Conservation (phyloP, 2,329 filamentous ascomycete genomes). For the Phyllosticta citriasiana region DNA sequence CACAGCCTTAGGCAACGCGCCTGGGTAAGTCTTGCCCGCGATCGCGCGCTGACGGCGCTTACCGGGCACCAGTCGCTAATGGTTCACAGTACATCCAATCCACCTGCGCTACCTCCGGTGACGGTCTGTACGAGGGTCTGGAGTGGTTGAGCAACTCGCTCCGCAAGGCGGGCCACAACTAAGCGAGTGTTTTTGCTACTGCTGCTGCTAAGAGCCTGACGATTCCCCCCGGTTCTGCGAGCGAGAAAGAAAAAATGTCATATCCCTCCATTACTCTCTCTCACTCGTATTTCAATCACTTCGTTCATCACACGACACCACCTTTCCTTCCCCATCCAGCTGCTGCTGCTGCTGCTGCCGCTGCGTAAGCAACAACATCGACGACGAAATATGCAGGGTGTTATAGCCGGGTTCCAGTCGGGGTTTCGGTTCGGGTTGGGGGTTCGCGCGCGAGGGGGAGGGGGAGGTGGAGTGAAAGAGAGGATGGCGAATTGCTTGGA, state of each 20-base stretch:
- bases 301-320: background rate
- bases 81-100: conserved; percentile 82
- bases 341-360: background rate
- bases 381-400: background rate
- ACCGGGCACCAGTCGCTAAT: conserved; percentile 2
- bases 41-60: background rate
- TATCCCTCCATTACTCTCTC: conserved; percentile 1
- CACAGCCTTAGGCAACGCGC: conserved; percentile 97
- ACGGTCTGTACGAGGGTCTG: conserved; percentile 98
- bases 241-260: conserved; percentile 2
- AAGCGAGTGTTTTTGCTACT: background rate
- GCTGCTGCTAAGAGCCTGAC: background rate
- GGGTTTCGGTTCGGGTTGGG: too few species aligned
- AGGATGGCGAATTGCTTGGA: background rate
- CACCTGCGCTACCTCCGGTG: conserved; percentile 96
- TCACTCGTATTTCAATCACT: background rate
- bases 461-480: too few species aligned
- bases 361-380: background rate
- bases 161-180: conserved; percentile 29
- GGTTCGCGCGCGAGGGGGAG: too few species aligned
- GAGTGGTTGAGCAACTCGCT: conserved; percentile 49
- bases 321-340: background rate
- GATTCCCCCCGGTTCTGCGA: conserved; percentile 3
- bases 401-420: background rate
- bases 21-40: conserved; percentile 64